These are phyloP conservation scores for Stemphylium vesicarium DNA, from an alignment of 2,329 filamentous ascomycete species.

Conservation along the genomic window DNA sequence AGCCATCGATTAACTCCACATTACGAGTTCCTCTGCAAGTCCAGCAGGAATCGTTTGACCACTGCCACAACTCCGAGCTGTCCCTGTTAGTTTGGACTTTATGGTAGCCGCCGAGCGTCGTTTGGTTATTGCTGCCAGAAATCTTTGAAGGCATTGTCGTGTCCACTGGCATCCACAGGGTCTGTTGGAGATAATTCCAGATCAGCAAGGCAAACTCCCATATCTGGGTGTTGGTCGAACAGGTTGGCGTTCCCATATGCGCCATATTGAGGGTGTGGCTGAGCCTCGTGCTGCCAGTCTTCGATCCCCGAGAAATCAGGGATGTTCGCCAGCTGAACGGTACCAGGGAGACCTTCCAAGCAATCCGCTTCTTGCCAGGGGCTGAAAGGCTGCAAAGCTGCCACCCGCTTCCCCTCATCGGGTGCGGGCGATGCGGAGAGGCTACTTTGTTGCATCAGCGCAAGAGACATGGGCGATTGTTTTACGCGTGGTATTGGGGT, in stretches of 20 bases:
- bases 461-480: slow-evolving; percentile 10
- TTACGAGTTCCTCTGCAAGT: too few species aligned
- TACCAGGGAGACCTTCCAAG: neutral
- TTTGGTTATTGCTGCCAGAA: slow-evolving; percentile 5
- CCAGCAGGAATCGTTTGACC: too few species aligned
- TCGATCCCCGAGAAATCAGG: neutral
- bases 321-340: neutral
- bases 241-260: neutral
- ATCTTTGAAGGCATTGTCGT: neutral
- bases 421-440: slow-evolving; percentile 1
- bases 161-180: neutral
- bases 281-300: slow-evolving; percentile 1
- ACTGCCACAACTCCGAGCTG: neutral
- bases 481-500: slow-evolving; percentile 1
- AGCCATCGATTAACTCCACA: too few species aligned
- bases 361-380: slow-evolving; percentile 8
- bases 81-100: neutral
- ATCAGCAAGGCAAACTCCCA: slow-evolving; percentile 10
- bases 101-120: neutral
- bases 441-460: slow-evolving; percentile 1
- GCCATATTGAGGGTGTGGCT: neutral
- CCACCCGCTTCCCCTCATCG: neutral
- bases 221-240: slow-evolving; percentile 5
- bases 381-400: neutral
- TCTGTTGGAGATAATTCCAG: neutral